Percentiles rank a stretch among this genome's conserved stretches.
Evolutionary conservation across 352 stramenopile species (phyloP).

Genomic region (Phytophthora crassamura): DNA sequence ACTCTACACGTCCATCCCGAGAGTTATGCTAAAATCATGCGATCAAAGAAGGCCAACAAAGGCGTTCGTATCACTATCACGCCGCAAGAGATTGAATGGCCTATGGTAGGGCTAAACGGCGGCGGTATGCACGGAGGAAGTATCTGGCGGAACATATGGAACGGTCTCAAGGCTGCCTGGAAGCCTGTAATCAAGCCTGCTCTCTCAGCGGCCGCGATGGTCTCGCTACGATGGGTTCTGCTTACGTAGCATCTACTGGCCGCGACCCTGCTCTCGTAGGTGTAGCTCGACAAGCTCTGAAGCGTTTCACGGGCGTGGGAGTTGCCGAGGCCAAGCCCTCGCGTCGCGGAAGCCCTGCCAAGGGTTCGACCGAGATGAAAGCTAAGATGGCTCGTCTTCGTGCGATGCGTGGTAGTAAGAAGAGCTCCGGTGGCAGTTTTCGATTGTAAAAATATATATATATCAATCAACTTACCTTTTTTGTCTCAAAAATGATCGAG

Average conservation of each 20-base stretch:
- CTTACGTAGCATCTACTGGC: background rate
- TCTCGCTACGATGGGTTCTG: background rate
- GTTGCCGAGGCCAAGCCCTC: too few species aligned
- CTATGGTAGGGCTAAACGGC: too few species aligned
- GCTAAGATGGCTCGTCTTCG: background rate
- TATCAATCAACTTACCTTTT: background rate
- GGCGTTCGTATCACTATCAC: too few species aligned
- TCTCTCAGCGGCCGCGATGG: slow-evolving; percentile 3
- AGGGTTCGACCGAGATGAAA: too few species aligned
- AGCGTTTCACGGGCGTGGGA: too few species aligned
- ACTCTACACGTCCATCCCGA: slow-evolving; percentile 13
- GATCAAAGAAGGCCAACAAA: slow-evolving; percentile 1
- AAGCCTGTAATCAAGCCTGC: too few species aligned
- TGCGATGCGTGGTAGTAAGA: background rate
- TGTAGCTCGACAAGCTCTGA: background rate
- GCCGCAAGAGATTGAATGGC: too few species aligned
- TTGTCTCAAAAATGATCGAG: background rate
- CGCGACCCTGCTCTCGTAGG: slow-evolving; percentile 2
- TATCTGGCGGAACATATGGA: too few species aligned
- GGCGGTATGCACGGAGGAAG: too few species aligned
- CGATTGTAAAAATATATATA: slow-evolving; percentile 2
- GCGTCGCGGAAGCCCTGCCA: too few species aligned
- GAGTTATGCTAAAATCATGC: slow-evolving; percentile 3
- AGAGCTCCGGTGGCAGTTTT: background rate
- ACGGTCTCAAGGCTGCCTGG: too few species aligned